Conservation (phyloP, 1,284 basidiomycete species). For the Ganoderma meredithae region DNA sequence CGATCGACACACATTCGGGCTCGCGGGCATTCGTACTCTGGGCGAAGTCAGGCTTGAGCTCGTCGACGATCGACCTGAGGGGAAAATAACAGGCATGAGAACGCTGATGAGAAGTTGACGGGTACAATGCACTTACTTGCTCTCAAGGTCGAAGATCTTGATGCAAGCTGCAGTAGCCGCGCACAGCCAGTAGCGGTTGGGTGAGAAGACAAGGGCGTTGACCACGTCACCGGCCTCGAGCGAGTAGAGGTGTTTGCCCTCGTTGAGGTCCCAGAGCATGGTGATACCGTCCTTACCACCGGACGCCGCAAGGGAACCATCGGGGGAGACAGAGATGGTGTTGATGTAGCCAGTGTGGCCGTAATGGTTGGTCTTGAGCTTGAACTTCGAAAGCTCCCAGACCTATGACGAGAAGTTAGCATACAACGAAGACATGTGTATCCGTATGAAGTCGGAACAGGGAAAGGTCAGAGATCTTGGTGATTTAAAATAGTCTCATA, state of each 20-base stretch:
- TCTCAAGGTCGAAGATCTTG: slow-evolving; percentile 99
- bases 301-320: slow-evolving; percentile 98
- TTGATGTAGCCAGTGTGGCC: slow-evolving; percentile 99
- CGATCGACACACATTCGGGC: slow-evolving; percentile 97
- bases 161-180: slow-evolving; percentile 98
- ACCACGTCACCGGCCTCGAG: slow-evolving; percentile 98
- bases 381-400: slow-evolving; percentile 99
- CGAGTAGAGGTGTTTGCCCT: slow-evolving; percentile 99
- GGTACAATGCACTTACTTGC: slow-evolving; percentile 74
- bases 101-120: slow-evolving; percentile 1
- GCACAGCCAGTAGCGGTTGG: slow-evolving; percentile 99
- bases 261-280: slow-evolving; percentile 99
- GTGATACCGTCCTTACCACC: slow-evolving; percentile 99
- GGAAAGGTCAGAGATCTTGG: slow-evolving; percentile 75
- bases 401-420: slow-evolving; percentile 66
- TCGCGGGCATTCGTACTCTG: slow-evolving; percentile 84
- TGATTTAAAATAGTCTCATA: slow-evolving; percentile 76
- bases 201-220: slow-evolving; percentile 99
- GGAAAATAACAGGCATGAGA: slow-evolving; percentile 8
- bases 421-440: neutral
- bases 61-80: slow-evolving; percentile 94
- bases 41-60: slow-evolving; percentile 94
- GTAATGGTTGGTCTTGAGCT: slow-evolving; percentile 99
- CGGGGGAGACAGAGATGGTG: slow-evolving; percentile 98
- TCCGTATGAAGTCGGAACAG: slow-evolving; percentile 12